Evolutionary conservation across 352 stramenopile genomes (phyloP).

Genomic region (Pythium rishiriense): DNA sequence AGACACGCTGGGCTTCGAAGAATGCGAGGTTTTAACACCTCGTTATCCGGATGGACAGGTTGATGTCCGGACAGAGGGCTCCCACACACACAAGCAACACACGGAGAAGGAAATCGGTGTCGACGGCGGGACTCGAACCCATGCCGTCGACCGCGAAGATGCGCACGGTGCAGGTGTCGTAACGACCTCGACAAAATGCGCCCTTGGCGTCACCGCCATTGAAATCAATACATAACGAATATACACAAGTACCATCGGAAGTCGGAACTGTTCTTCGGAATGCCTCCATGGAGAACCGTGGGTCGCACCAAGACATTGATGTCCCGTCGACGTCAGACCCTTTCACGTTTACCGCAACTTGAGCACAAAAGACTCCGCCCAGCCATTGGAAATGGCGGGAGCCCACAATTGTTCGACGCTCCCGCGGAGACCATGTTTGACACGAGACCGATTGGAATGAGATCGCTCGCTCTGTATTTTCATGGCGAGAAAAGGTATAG

Average conservation of each 20-base stretch:
- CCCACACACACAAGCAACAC: conserved; percentile 1
- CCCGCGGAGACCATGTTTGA: too few relatives aligned
- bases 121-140: conserved; percentile 62
- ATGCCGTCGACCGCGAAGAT: conserved; percentile 23
- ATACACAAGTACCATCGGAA: conserved; percentile 16
- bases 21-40: conserved; percentile 41
- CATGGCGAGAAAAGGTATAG: background rate
- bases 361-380: too few relatives aligned
- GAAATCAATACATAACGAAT: conserved; percentile 26
- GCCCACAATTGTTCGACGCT: too few relatives aligned
- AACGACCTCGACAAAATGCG: conserved; percentile 33
- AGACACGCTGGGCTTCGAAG: conserved; percentile 90
- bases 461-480: conserved; percentile 1
- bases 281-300: too few relatives aligned
- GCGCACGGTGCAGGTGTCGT: conserved; percentile 13
- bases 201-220: background rate
- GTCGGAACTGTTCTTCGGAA: background rate
- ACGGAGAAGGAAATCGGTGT: conserved; percentile 16
- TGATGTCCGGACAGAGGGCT: conserved; percentile 10
- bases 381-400: too few relatives aligned
- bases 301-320: too few relatives aligned
- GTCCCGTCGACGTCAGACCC: too few relatives aligned
- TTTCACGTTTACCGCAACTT: too few relatives aligned
- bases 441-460: too few relatives aligned
- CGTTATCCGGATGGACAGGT: conserved; percentile 13